These are phyloP conservation scores for Conringia planisiliqua DNA, from an alignment of 345 rosid species.

Conservation along the genomic window DNA sequence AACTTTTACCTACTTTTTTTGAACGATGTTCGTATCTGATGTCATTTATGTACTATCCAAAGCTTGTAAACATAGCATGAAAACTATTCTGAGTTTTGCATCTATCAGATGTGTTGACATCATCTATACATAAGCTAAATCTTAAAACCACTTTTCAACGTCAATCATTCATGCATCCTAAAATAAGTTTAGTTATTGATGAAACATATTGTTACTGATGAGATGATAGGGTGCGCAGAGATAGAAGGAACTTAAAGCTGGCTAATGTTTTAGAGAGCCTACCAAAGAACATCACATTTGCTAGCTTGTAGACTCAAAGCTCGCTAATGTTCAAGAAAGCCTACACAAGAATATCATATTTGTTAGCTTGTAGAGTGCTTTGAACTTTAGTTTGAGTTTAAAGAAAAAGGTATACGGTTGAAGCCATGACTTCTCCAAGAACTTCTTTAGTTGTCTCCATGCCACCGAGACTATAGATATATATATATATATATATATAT, in stretches of 20 bases:
- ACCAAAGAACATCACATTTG: not conserved
- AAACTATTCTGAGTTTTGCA: no score
- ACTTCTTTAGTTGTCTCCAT: not conserved
- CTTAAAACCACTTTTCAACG: no score
- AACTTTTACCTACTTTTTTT: not conserved
- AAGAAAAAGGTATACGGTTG: not conserved
- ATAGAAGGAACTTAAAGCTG: not conserved
- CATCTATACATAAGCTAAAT: no score
- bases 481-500: no score
- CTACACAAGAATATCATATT: not conserved
- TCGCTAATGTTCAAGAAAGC: not conserved
- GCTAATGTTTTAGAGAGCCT: not conserved
- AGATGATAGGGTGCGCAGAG: no score
- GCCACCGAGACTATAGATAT: not conserved
- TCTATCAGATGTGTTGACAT: no score
- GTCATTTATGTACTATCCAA: not conserved
- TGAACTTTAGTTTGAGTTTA: not conserved
- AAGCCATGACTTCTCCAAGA: not conserved
- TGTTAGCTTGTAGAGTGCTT: not conserved
- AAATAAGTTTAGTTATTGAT: no score
- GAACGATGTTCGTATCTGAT: not conserved
- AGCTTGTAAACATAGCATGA: no score
- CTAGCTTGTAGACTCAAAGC: not conserved
- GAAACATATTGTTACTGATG: no score
- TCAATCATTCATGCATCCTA: no score